These are phyloP conservation scores for Symbiodinium natans DNA, from an alignment of 73 alveolate genomes.

Conservation along the genomic window DNA sequence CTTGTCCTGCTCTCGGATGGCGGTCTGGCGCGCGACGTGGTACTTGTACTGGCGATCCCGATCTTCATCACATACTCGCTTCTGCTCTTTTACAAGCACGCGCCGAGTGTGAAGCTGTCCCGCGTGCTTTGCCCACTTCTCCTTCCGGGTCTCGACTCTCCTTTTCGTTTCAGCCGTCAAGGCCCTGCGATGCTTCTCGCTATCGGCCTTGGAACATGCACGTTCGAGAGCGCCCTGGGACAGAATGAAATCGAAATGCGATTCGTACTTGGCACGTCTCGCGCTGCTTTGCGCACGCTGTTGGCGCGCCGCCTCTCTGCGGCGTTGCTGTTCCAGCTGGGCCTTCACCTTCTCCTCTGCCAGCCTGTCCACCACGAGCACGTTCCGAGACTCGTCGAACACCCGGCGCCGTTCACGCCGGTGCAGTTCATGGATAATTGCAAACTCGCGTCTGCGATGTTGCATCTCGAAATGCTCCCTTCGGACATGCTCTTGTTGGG, in stretches of 20 bases:
- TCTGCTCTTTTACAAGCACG: slow-evolving; percentile 55
- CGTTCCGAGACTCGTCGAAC: slow-evolving; percentile 61
- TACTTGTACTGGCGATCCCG: slow-evolving; percentile 51
- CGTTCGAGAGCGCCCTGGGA: slow-evolving; percentile 65
- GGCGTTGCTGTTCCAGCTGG: slow-evolving; percentile 60
- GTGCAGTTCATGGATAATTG: slow-evolving; percentile 74
- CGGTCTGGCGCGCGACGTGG: slow-evolving; percentile 5
- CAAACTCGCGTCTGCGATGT: slow-evolving; percentile 66
- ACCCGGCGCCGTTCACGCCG: slow-evolving; percentile 93
- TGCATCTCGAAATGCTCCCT: slow-evolving; percentile 72
- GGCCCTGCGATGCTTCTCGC: slow-evolving; percentile 26
- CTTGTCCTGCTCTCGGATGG: not conserved
- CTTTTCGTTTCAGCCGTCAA: slow-evolving; percentile 17
- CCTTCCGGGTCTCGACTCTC: slow-evolving; percentile 52
- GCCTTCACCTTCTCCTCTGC: slow-evolving; percentile 33
- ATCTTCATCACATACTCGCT: slow-evolving; percentile 37
- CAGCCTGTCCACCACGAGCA: slow-evolving; percentile 70
- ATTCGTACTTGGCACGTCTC: slow-evolving; percentile 68
- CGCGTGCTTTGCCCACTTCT: slow-evolving; percentile 46
- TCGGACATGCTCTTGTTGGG: slow-evolving; percentile 79
- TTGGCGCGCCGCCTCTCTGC: slow-evolving; percentile 40
- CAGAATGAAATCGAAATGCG: slow-evolving; percentile 69
- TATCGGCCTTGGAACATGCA: slow-evolving; percentile 53
- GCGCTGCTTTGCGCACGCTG: slow-evolving; percentile 51
- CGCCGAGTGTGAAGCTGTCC: slow-evolving; percentile 43